phyloP scores from a whole-genome alignment of 331 rosid species.

The Rhamnella rubrinervis region DNA sequence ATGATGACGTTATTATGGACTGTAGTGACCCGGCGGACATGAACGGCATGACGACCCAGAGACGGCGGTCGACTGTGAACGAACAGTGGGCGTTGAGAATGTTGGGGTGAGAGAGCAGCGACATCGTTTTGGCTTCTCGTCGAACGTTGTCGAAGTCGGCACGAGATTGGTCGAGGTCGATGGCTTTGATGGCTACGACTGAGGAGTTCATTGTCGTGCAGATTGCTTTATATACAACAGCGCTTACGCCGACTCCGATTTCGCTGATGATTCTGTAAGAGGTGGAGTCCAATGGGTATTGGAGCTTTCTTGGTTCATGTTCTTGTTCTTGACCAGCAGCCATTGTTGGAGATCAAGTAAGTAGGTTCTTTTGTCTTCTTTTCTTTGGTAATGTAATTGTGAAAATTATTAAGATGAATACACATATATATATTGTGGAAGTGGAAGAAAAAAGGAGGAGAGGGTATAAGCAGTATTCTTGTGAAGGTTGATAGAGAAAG shows the following conservation, averaged over 20 bases:
- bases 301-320: slow-evolving; percentile 21
- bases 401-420: not conserved
- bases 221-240: slow-evolving; percentile 61
- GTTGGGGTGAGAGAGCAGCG: slow-evolving; percentile 66
- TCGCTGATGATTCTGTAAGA: slow-evolving; percentile 43
- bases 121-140: slow-evolving; percentile 48
- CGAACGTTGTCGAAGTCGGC: slow-evolving; percentile 45
- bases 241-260: slow-evolving; percentile 54
- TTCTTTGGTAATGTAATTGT: too few species aligned
- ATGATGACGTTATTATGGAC: slow-evolving; percentile 52
- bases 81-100: slow-evolving; percentile 63
- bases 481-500: not conserved
- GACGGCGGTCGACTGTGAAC: slow-evolving; percentile 50
- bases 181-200: slow-evolving; percentile 63
- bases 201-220: slow-evolving; percentile 47
- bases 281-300: slow-evolving; percentile 46
- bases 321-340: slow-evolving; percentile 17
- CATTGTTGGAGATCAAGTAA: too few species aligned
- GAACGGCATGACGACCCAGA: slow-evolving; percentile 83
- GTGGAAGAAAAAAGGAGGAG: not conserved
- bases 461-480: not conserved
- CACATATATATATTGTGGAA: not conserved
- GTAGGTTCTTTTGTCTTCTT: too few species aligned
- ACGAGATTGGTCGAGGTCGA: slow-evolving; percentile 51
- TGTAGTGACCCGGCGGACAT: slow-evolving; percentile 66